A percentile compares a stretch with the other conserved stretches of the same genome.
Conservation (phyloP, 768 basidiomycete species). For the Amanita subjunquillea region DNA sequence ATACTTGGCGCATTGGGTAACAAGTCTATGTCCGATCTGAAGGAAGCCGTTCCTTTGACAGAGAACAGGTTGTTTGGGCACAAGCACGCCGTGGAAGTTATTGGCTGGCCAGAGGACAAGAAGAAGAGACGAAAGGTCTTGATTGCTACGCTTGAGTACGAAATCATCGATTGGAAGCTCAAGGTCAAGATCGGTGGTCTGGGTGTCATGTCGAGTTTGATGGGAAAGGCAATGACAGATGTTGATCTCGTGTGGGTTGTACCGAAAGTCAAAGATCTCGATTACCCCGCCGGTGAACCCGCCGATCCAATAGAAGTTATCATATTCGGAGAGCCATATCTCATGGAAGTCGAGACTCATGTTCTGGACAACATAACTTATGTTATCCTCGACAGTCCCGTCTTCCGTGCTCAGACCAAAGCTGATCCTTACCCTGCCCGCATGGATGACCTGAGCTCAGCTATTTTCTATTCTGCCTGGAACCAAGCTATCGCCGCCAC, state of each 20-base stretch:
- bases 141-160: conserved; percentile 90
- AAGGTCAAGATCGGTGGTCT: conserved; percentile 98
- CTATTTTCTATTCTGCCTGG: conserved; percentile 98
- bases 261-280: conserved; percentile 91
- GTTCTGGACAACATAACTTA: conserved; percentile 92
- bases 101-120: conserved; percentile 96
- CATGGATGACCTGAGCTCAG: conserved; percentile 94
- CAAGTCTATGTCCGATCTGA: conserved; percentile 64
- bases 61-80: conserved; percentile 63
- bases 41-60: conserved; percentile 48
- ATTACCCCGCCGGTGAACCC: conserved; percentile 86
- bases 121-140: conserved; percentile 86
- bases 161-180: conserved; percentile 94
- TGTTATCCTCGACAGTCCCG: conserved; percentile 87
- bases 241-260: conserved; percentile 91
- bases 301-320: conserved; percentile 92
- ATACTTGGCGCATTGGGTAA: conserved; percentile 60
- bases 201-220: conserved; percentile 94
- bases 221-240: conserved; percentile 98
- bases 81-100: conserved; percentile 59
- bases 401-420: conserved; percentile 95
- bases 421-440: conserved; percentile 92
- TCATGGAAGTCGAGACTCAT: conserved; percentile 94
- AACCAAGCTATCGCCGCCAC: conserved; percentile 94
- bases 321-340: conserved; percentile 92